Base-by-base conservation (phyloP, 164 flowering plant genomes). In the Platanus orientalis region DNA sequence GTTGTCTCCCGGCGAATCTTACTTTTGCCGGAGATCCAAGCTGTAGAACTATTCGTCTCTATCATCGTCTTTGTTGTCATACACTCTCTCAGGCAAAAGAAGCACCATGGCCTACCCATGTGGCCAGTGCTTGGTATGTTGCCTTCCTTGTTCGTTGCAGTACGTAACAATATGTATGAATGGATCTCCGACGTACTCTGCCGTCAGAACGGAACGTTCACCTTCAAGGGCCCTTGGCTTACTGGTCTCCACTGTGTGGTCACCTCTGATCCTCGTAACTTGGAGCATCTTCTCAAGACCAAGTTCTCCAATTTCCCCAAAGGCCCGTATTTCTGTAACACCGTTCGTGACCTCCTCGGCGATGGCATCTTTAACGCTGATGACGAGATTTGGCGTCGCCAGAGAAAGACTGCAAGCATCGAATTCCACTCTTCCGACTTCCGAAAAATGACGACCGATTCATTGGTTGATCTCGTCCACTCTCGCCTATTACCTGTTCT, bases 91-190 rank as follows among this genome's bases (percentile, higher is more conserved):
- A 66, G 94, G 68, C 88, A 90, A 61, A 59, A 63, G 59, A 81
- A 69, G 50, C 74, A 62, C 0, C 75, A 80, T 0, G 98, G 98
- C 19, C 74, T 91, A 9, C 80, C 95, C 0, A 70, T 75, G 1
- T 91, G 99, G 99, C 99, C 99, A 0, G 24, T 94, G 21, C 47
- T 94, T 10, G 96, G 99, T 0, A 94, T 91, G 96, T 54, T 88
- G 9, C 97, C 97, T 4, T 89, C 97, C 0, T 52, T 91, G 67
- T 17, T 78, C 24, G 0, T 51, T 2, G 95, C 75, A 2, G 60
- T 86, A 3, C 75, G 71, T 1, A 47, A 16, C 12, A 57, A 89
- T 70, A 19, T 79, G 62, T 89, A 94, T 42, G 95, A 91, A 54
- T 91, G 92, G 96, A 57, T 89, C 5, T 48, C 95, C 4, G 77